Base-by-base conservation (phyloP, 1,284 basidiomycete species). In the Ustilago trichophora region DNA sequence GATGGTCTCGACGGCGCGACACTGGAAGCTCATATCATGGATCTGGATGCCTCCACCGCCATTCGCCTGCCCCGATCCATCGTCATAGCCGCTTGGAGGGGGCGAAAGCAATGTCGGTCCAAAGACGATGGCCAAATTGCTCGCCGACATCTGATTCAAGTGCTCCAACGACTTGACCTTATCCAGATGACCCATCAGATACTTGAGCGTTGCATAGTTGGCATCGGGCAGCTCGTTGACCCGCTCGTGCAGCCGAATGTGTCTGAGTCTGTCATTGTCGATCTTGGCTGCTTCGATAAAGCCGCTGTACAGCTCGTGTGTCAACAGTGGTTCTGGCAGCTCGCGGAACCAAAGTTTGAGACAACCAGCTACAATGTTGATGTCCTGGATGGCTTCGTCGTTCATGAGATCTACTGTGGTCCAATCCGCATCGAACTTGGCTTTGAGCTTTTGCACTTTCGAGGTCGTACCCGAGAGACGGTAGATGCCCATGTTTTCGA, bases 161-260 rank as follows among this genome's bases (percentile, higher is more conserved):
- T 60, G 41, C 47, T 80, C 75, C 12, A 68, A 31, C 4, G 35
- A 16, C n/a, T 66, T 68, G 15, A 81, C 57, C 22, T 64, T 70
- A 84, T 97, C 87, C 59, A 99, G 83, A 84, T 98, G 95, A 10
- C 90, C 93, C 86, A 99, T 87, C 79, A 98, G 90, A 82, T 87
- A 97, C 82, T 98, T 98, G 49, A 98, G 85, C 2, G 95, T 97
- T 1, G 96, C 92, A 78, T 99, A 99, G 83, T 98, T 97, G 12
- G 96, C 88, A 83, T 99, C 95, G 3, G 95, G 96, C 46, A 99
- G 85, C 73, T 97, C 94, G 79, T 99, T 98, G 43, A 99, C 94
- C 47, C 91, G 88, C 81, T 98, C 95, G 77, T 99, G 95, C 57
- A 98, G 84, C 44, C 93, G 87, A 69, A 98, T 97, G 77, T 98